Base-by-base conservation (phyloP, 2,329 filamentous ascomycete species). In the Penicillium sp. region DNA sequence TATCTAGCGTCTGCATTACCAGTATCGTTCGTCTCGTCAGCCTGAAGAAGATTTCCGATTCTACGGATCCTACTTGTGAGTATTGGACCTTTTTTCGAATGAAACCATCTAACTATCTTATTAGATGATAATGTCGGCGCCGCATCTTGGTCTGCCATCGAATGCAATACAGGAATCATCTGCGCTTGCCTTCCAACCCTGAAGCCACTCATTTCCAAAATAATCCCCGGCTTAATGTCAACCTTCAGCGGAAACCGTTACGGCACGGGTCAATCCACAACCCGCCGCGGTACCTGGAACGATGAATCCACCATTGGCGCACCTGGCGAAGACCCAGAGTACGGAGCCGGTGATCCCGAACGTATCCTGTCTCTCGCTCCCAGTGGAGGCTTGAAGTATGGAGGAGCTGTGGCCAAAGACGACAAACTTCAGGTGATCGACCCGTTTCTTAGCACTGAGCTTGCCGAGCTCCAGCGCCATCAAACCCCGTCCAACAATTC, bases 111-210 rank as follows among this genome's bases (percentile, higher is more conserved):
- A 20, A 29, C n/a, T 9, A 21, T 10, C 2, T 9, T 15, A 29
- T 37, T 17, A 70, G 68, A 68, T 21, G 66, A 73, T 50, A 70
- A 68, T 49, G 67, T 71, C 33, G 65, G 58, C 24, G 68, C 69
- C 1, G 68, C 69, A 12, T 63, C 66, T 33, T 73, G 71, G 71
- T 72, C 71, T 20, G 64, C 69, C 5, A 62, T 75, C 21, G 73
- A 76, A 66, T 70, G 68, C 59, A 72, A 71, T 50, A 65, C 67
- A 4, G 71, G 71, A 3, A 74, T 75, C 29, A 74, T 74, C 37
- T 74, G 72, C 55, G 72, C 71, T 37, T 75, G 72, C 50, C 64
- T 76, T 0, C 73, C 73, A 6, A 72, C 70, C 12, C 63, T 74
- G 2, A 71, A 70, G 12, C 71, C 72, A 2, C 60, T 74, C 2